These are phyloP conservation scores for Pseudogymnoascus sp. DNA, from an alignment of 2,329 filamentous ascomycete genomes.

Conservation along the genomic window DNA sequence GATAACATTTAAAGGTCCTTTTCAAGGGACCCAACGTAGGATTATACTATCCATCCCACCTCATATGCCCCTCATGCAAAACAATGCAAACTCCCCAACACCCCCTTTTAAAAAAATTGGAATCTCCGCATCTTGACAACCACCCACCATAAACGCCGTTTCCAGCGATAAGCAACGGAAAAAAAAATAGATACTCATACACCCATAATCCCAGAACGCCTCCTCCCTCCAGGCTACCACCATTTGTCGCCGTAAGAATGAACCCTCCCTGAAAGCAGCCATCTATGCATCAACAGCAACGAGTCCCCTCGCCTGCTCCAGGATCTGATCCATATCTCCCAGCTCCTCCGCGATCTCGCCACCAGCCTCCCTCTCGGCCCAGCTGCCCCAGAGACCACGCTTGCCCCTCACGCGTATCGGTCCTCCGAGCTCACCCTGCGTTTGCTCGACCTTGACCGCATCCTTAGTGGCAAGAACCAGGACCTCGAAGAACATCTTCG, in stretches of 20 bases:
- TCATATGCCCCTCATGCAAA: background rate
- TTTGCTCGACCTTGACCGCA: constrained; percentile 92
- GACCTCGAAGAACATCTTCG: constrained; percentile 99
- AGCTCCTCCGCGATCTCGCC: constrained; percentile 41
- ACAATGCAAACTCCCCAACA: background rate
- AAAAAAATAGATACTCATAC: background rate
- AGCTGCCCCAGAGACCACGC: constrained; percentile 91
- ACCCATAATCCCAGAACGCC: constrained; percentile 2
- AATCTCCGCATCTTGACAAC: background rate
- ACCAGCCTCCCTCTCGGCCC: constrained; percentile 73
- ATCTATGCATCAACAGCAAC: background rate
- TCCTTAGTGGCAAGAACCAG: constrained; percentile 95
- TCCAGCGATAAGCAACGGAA: background rate
- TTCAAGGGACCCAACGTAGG: background rate
- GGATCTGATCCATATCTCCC: constrained; percentile 2
- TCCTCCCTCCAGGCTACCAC: background rate
- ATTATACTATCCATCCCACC: background rate
- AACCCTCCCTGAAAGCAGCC: background rate
- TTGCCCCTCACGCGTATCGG: constrained; percentile 81
- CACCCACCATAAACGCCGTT: background rate
- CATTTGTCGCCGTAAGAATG: background rate
- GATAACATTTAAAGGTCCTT: background rate
- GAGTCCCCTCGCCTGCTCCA: constrained; percentile 5
- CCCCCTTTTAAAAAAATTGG: constrained; percentile 5
- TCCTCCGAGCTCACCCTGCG: constrained; percentile 60